Conservation (phyloP, 805 yeast species). For the Candida insectorum region DNA sequence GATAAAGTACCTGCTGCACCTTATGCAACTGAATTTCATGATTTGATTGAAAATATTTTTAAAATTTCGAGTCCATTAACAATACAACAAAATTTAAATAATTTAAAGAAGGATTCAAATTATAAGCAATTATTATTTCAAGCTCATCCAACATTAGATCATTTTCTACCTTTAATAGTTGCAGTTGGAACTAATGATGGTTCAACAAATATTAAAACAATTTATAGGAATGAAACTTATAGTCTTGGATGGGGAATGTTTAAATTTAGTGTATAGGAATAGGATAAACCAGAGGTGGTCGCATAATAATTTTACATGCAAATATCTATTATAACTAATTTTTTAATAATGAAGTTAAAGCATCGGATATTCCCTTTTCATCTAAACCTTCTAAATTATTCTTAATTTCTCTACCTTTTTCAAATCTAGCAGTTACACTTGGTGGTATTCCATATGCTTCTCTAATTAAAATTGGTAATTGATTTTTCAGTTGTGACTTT, state of each 20-base stretch:
- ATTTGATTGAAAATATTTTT: conserved; percentile 35
- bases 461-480: conserved; percentile 71
- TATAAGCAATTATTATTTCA: conserved; percentile 31
- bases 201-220: conserved; percentile 36
- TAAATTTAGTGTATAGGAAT: conserved; percentile 30
- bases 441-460: conserved; percentile 76
- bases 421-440: conserved; percentile 70
- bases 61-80: conserved; percentile 11
- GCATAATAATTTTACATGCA: not conserved
- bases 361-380: conserved; percentile 40
- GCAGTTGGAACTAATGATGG: conserved; percentile 54
- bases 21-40: conserved; percentile 53
- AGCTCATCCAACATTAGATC: conserved; percentile 80
- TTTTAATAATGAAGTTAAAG: conserved; percentile 40
- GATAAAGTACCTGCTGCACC: conserved; percentile 24
- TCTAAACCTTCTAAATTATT: conserved; percentile 47
- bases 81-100: conserved; percentile 11
- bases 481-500: conserved; percentile 53
- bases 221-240: conserved; percentile 42
- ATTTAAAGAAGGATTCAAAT: conserved; percentile 12
- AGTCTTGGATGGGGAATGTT: conserved; percentile 74
- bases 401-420: conserved; percentile 49
- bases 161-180: conserved; percentile 64
- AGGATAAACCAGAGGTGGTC: not conserved
- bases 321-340: too few relatives aligned